Conservation (phyloP, 257 asterid genomes). For the Solanum ossicruentum region DNA sequence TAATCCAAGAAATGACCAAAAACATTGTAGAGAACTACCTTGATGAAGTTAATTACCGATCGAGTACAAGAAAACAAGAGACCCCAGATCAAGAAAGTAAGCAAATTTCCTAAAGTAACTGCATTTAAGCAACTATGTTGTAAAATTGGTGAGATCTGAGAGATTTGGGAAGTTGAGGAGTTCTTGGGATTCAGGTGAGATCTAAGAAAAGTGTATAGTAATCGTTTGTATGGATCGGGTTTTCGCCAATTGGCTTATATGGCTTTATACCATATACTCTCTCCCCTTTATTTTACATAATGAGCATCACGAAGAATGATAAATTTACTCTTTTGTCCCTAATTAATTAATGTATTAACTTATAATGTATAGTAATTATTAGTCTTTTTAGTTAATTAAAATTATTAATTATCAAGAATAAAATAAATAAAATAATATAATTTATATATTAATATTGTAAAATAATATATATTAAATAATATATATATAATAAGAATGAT, state of each 20-base stretch:
- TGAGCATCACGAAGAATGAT: accelerated
- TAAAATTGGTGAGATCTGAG: neutral
- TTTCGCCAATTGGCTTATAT: neutral
- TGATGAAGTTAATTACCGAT: neutral
- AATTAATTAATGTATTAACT: too few species aligned
- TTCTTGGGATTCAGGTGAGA: neutral
- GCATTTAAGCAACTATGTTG: neutral
- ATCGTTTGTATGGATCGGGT: neutral
- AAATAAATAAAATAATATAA: too few species aligned
- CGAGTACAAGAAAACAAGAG: neutral
- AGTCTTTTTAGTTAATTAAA: too few species aligned
- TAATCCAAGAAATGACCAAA: neutral
- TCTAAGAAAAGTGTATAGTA: neutral
- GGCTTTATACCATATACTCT: neutral
- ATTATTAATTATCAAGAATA: too few species aligned
- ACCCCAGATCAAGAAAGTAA: neutral
- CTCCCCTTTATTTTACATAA: too few species aligned
- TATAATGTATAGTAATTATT: too few species aligned
- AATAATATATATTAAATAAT: too few species aligned
- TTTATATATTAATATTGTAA: too few species aligned
- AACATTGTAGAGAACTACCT: neutral
- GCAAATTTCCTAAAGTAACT: neutral
- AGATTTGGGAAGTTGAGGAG: neutral
- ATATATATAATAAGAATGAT: too few species aligned
- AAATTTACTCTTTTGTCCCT: too few species aligned